Percentiles rank a stretch among this genome's conserved stretches.
phyloP scores from a whole-genome alignment of 1,139 yeast species.

The Suhomyces wounanorum region DNA sequence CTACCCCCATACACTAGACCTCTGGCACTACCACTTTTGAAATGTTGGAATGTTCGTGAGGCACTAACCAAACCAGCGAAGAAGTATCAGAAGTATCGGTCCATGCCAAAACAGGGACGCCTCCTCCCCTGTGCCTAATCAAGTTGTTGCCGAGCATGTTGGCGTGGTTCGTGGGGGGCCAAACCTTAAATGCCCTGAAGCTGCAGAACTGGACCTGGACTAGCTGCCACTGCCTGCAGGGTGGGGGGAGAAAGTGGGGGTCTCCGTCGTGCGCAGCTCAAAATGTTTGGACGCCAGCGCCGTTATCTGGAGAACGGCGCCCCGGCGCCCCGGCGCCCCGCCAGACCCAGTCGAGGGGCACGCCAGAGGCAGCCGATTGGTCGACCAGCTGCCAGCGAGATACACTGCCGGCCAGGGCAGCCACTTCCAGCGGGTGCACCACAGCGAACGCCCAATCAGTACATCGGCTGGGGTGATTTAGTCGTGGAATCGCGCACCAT shows the following conservation, averaged over 20 bases:
- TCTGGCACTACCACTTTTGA: not conserved
- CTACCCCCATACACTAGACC: not conserved
- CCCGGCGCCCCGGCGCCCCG: too few relatives aligned
- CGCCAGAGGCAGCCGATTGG: too few relatives aligned
- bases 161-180: not conserved
- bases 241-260: too few relatives aligned
- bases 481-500: not conserved
- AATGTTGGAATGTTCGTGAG: not conserved
- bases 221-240: too few relatives aligned
- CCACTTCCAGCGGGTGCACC: not conserved
- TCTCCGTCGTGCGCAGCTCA: too few relatives aligned
- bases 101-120: not conserved
- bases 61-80: not conserved
- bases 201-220: too few relatives aligned
- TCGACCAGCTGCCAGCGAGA: not conserved
- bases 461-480: not conserved
- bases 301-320: too few relatives aligned
- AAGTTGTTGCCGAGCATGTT: not conserved
- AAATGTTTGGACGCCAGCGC: too few relatives aligned
- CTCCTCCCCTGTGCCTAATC: not conserved
- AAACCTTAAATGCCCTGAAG: too few relatives aligned
- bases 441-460: not conserved
- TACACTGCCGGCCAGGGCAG: not conserved
- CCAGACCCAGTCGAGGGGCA: too few relatives aligned
- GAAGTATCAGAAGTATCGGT: not conserved